These are phyloP conservation scores for Ceratocystis cubensis DNA, from an alignment of 2,329 filamentous ascomycete genomes.

Conservation along the genomic window DNA sequence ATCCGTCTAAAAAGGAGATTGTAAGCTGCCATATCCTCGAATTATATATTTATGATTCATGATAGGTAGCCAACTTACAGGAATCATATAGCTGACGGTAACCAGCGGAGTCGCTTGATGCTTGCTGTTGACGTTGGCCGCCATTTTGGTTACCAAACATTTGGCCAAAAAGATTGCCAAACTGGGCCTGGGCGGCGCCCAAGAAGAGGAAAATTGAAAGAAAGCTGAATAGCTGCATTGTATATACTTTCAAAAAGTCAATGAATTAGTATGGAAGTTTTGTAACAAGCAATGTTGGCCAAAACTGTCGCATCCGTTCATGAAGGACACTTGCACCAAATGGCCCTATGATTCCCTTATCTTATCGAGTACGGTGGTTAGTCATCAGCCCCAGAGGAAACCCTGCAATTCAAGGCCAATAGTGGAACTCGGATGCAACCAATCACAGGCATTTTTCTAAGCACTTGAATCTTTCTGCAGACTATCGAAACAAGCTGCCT, in stretches of 20 bases:
- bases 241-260: neutral
- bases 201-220: slow-evolving; percentile 14
- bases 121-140: slow-evolving; percentile 58
- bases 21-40: neutral
- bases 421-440: slow-evolving; percentile 11
- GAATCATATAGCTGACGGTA: slow-evolving; percentile 61
- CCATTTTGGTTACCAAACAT: slow-evolving; percentile 59
- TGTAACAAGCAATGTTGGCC: neutral
- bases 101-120: slow-evolving; percentile 67
- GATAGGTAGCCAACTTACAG: slow-evolving; percentile 36
- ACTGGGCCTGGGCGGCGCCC: slow-evolving; percentile 40
- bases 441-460: slow-evolving; percentile 13
- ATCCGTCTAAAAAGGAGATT: slow-evolving; percentile 47
- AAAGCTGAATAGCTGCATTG: slow-evolving; percentile 13
- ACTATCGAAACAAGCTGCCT: neutral
- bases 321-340: slow-evolving; percentile 6
- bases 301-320: neutral
- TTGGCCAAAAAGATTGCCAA: slow-evolving; percentile 97
- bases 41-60: neutral
- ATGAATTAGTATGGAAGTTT: neutral
- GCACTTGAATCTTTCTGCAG: slow-evolving; percentile 19
- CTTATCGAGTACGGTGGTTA: slow-evolving; percentile 17
- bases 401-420: neutral
- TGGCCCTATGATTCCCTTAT: slow-evolving; percentile 15
- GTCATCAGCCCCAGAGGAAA: slow-evolving; percentile 5